Conservation (phyloP, 257 asterid genomes). For the Petunia axillaris region DNA sequence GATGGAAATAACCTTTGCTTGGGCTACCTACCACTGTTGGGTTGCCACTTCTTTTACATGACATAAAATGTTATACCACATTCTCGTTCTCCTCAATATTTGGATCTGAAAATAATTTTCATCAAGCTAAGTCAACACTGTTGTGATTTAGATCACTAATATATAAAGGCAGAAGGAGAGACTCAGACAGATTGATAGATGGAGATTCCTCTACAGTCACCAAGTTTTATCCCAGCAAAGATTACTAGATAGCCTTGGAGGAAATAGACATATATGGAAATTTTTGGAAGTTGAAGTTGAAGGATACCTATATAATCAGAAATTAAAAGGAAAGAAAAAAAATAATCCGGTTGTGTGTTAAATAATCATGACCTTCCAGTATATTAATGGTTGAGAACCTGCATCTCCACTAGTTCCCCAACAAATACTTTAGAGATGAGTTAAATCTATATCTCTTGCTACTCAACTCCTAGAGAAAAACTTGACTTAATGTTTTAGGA, state of each 20-base stretch:
- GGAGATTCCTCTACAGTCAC: neutral
- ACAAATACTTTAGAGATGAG: neutral
- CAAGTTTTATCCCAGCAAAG: conserved; percentile 11
- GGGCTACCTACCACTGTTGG: neutral
- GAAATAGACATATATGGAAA: neutral
- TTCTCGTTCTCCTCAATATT: neutral
- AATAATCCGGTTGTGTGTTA: neutral
- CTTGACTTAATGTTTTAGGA: neutral
- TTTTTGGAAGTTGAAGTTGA: neutral
- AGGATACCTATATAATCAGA: neutral
- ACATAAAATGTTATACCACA: neutral
- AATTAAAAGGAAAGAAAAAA: neutral
- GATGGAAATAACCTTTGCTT: neutral
- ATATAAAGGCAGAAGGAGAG: conserved; percentile 15
- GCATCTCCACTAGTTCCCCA: neutral
- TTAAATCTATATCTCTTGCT: conserved; percentile 9
- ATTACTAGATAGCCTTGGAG: conserved; percentile 14
- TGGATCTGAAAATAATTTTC: neutral
- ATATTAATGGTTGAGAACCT: neutral
- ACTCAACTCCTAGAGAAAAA: neutral
- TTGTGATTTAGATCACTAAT: conserved; percentile 15
- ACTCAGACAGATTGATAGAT: neutral
- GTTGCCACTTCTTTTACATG: neutral
- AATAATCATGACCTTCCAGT: neutral
- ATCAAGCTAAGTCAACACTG: neutral